A percentile compares a stretch with the other conserved stretches of the same genome.
Evolutionary conservation across 2,329 filamentous ascomycete species (phyloP).

Genomic region (Colletotrichum cordylinicola): DNA sequence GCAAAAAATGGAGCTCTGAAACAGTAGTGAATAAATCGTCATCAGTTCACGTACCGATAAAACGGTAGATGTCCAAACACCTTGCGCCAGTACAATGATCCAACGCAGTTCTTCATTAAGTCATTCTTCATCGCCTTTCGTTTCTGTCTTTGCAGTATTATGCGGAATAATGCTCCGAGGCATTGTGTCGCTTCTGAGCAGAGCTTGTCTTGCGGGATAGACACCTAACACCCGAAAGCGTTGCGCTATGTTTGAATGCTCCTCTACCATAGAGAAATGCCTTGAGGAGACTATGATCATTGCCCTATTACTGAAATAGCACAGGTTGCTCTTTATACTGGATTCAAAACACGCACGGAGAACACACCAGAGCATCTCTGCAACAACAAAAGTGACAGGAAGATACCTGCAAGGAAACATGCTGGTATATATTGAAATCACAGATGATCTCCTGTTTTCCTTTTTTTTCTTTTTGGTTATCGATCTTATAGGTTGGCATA

Average conservation of each 20-base stretch:
- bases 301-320: neutral
- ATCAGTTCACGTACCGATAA: too few relatives aligned
- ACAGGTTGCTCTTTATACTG: neutral
- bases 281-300: neutral
- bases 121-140: neutral
- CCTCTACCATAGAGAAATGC: neutral
- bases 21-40: neutral
- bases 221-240: neutral
- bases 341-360: rapidly evolving
- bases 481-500: too few relatives aligned
- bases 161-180: neutral
- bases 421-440: rapidly evolving
- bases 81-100: neutral
- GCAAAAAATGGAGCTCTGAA: neutral
- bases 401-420: neutral
- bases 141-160: neutral
- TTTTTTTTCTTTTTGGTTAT: too few relatives aligned
- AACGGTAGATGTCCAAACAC: neutral
- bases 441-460: neutral
- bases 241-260: neutral
- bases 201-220: neutral
- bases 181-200: neutral
- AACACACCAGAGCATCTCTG: neutral
- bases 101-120: neutral
- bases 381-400: too few relatives aligned